Evolutionary conservation across 2,329 filamentous ascomycete genomes (phyloP).

Genomic region (Magnaporthiopsis rhizophila): DNA sequence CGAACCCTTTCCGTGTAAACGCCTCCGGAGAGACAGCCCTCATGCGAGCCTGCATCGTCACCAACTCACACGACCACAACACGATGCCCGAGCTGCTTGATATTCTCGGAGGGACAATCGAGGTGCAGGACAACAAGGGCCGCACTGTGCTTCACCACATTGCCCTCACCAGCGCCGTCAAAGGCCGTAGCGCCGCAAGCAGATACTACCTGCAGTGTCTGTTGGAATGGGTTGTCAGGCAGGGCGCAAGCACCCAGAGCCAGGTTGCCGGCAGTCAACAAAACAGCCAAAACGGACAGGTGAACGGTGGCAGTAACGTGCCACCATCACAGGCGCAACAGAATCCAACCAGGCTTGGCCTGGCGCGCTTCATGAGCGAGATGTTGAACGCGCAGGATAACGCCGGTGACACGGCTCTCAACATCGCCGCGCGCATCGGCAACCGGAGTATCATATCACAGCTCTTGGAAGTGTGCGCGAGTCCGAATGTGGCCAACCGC

Average conservation of each 20-base stretch:
- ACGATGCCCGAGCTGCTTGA: constrained; percentile 89
- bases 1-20: constrained; percentile 83
- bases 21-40: constrained; percentile 83
- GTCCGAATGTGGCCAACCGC: constrained; percentile 84
- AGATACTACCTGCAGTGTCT: constrained; percentile 94
- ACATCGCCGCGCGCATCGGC: constrained; percentile 85
- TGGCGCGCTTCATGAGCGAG: constrained; percentile 91
- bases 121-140: constrained; percentile 81
- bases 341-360: constrained; percentile 61
- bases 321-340: constrained; percentile 9
- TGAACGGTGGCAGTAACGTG: constrained; percentile 11
- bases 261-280: constrained; percentile 20
- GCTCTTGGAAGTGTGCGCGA: constrained; percentile 86
- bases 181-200: constrained; percentile 82
- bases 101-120: constrained; percentile 80
- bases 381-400: constrained; percentile 95
- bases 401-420: constrained; percentile 88
- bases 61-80: constrained; percentile 86
- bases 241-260: constrained; percentile 39
- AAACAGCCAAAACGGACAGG: constrained; percentile 29
- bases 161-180: constrained; percentile 89
- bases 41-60: constrained; percentile 86
- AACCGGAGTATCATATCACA: constrained; percentile 96
- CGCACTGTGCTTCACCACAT: constrained; percentile 94
- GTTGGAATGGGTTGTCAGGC: constrained; percentile 87